A percentile compares a stretch with the other conserved stretches of the same genome.
Evolutionary conservation across 305 asterid genomes (phyloP).

Genomic region (Solanum hybrid): DNA sequence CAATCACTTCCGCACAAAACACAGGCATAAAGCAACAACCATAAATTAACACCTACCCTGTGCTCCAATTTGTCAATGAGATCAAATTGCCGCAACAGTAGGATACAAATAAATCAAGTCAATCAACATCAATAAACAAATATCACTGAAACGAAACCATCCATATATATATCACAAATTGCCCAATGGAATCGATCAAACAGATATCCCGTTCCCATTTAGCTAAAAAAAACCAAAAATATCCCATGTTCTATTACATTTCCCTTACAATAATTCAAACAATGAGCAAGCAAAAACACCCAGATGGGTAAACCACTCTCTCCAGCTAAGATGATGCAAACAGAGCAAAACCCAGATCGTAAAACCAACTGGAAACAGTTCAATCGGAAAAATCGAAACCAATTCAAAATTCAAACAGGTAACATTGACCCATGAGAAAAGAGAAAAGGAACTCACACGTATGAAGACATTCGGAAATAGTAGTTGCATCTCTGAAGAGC

Average conservation of each 20-base stretch:
- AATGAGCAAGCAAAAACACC: not conserved
- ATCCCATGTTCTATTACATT: not conserved
- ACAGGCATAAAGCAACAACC: not conserved
- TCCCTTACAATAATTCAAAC: not conserved
- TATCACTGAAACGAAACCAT: not conserved
- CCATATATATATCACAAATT: not conserved
- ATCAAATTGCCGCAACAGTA: not conserved
- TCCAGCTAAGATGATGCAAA: not conserved
- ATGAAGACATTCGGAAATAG: conserved; percentile 29
- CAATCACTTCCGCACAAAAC: not conserved
- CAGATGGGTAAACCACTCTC: not conserved
- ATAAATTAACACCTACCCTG: not conserved
- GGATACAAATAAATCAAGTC: not conserved
- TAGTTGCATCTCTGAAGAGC: conserved; percentile 29
- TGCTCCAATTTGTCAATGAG: not conserved
- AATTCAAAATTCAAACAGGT: conserved; percentile 3
- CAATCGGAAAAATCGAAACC: not conserved
- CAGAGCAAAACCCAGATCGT: conserved; percentile 1
- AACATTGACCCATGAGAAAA: not conserved
- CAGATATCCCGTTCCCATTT: not conserved
- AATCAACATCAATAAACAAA: not conserved
- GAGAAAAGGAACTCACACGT: conserved; percentile 19
- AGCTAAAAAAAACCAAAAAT: not conserved
- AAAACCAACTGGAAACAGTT: not conserved
- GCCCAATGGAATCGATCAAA: not conserved